Conservation (phyloP, 164 flowering plant genomes). For the Kingdonia uniflora region DNA sequence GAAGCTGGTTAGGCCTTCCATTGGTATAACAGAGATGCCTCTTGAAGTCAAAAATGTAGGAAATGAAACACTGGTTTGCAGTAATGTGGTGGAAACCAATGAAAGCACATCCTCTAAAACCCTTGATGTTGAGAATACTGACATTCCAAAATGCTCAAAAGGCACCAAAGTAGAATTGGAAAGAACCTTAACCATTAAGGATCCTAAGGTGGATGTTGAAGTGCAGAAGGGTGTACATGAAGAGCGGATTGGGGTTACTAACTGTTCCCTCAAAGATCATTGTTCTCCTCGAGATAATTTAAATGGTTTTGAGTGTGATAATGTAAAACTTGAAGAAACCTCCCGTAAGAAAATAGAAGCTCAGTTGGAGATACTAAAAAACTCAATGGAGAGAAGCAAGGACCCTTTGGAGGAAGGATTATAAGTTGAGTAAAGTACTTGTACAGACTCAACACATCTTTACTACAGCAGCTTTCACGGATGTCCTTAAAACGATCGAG, state of each 20-base stretch:
- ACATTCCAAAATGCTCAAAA: neutral
- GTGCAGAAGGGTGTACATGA: neutral
- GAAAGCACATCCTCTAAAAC: neutral
- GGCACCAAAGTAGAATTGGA: neutral
- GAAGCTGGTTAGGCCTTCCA: conserved; percentile 42
- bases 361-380: too few relatives aligned
- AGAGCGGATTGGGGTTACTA: neutral
- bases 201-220: neutral
- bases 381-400: too few relatives aligned
- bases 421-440: too few relatives aligned
- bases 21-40: conserved; percentile 3
- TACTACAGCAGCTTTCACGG: too few relatives aligned
- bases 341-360: too few relatives aligned
- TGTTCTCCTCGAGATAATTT: neutral
- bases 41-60: neutral
- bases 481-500: too few relatives aligned
- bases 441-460: too few relatives aligned
- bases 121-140: neutral
- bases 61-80: neutral
- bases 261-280: neutral
- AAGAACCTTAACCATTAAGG: neutral
- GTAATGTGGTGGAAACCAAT: neutral
- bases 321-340: neutral
- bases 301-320: neutral
- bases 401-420: too few relatives aligned